These are phyloP conservation scores for Talaromyces sp. DNA, from an alignment of 2,329 filamentous ascomycete genomes.

Conservation along the genomic window DNA sequence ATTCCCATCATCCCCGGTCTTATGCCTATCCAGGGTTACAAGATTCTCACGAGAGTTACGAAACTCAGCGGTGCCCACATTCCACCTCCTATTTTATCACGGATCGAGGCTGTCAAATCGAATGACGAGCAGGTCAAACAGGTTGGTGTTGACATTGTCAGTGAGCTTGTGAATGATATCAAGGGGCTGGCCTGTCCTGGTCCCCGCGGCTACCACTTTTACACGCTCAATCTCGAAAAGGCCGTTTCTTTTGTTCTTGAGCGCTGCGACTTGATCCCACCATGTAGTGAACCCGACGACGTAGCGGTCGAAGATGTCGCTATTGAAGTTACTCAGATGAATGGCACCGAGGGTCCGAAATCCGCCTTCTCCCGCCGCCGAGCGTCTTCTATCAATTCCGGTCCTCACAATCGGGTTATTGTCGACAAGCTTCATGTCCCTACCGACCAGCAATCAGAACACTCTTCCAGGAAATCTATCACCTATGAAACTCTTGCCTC, in stretches of 20 bases:
- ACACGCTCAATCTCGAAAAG: conserved; percentile 94
- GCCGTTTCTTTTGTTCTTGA: conserved; percentile 91
- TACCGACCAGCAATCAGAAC: conserved; percentile 22
- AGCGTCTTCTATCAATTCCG: conserved; percentile 74
- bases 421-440: conserved; percentile 53
- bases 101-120: conserved; percentile 46
- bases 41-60: conserved; percentile 87
- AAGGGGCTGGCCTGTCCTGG: conserved; percentile 57
- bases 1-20: conserved; percentile 90
- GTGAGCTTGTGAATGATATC: conserved; percentile 76
- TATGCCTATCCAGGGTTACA: conserved; percentile 97
- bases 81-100: conserved; percentile 63
- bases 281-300: conserved; percentile 22
- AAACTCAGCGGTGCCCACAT: conserved; percentile 89
- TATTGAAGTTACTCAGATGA: conserved; percentile 27
- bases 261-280: conserved; percentile 73
- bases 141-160: conserved; percentile 59
- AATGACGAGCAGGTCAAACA: conserved; percentile 46
- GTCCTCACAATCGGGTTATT: conserved; percentile 83
- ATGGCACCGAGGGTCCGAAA: conserved; percentile 21
- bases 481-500: conserved; percentile 65
- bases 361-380: conserved; percentile 48
- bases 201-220: conserved; percentile 88
- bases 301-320: conserved; percentile 46
- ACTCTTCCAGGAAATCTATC: conserved; percentile 31